A percentile compares a stretch with the other conserved stretches of the same genome.
phyloP scores from a whole-genome alignment of 2,329 filamentous ascomycete species.

The Trichoderma gracile region DNA sequence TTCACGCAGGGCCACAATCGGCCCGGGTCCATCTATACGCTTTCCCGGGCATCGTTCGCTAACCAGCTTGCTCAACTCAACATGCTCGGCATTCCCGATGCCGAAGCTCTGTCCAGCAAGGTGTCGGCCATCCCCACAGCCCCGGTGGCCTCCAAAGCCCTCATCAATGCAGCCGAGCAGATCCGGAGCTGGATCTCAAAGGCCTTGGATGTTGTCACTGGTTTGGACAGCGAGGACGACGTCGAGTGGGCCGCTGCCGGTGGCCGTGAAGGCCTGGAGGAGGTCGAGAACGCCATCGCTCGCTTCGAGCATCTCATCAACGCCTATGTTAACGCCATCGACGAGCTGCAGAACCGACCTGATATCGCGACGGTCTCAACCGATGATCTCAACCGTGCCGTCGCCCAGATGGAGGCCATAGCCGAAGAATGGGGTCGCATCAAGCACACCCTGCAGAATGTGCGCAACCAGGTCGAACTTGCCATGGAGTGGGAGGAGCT shows the following conservation, averaged over 20 bases:
- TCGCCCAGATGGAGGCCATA: conserved; percentile 87
- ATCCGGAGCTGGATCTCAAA: conserved; percentile 94
- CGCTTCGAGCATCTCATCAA: conserved; percentile 88
- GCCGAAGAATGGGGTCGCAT: conserved; percentile 83
- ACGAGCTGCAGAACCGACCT: conserved; percentile 75
- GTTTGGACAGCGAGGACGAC: conserved; percentile 92
- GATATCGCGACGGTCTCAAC: conserved; percentile 73
- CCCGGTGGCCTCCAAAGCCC: conserved; percentile 75
- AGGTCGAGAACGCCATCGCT: conserved; percentile 71
- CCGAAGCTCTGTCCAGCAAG: conserved; percentile 76
- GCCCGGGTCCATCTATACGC: conserved; percentile 86
- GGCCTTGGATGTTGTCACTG: conserved; percentile 82
- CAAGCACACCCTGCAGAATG: conserved; percentile 70
- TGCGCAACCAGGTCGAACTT: conserved; percentile 90
- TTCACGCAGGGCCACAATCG: conserved; percentile 69
- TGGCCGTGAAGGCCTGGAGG: conserved; percentile 75
- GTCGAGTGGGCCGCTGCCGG: conserved; percentile 95
- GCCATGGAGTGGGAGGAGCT: conserved; percentile 99
- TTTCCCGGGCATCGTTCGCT: conserved; percentile 88
- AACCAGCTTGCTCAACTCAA: conserved; percentile 92
- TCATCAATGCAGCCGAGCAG: conserved; percentile 86
- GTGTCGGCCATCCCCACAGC: conserved; percentile 85
- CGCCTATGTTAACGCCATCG: conserved; percentile 92
- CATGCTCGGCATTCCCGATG: conserved; percentile 83
- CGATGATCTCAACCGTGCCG: conserved; percentile 71